These are phyloP conservation scores for Blastomyces silverae DNA, from an alignment of 2,329 filamentous ascomycete species.

Conservation along the genomic window DNA sequence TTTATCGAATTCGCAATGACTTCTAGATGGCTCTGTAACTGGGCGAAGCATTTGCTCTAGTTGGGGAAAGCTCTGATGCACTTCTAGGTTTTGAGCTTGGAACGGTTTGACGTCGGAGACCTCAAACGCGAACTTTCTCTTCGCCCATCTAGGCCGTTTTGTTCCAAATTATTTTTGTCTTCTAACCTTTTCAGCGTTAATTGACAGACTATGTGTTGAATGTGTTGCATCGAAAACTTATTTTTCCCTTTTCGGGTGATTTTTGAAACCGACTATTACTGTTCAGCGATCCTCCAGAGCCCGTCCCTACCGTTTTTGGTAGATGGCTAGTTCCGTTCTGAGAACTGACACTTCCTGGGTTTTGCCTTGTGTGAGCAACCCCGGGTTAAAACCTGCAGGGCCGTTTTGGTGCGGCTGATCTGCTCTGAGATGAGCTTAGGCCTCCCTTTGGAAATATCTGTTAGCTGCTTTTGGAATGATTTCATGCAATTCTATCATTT, in stretches of 20 bases:
- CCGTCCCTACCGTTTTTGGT: conserved; percentile 3
- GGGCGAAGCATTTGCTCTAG: neutral
- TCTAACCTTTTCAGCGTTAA: neutral
- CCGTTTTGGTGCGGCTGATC: conserved; percentile 14
- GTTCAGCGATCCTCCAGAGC: conserved; percentile 2
- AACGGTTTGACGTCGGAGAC: neutral
- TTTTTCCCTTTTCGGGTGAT: conserved; percentile 9
- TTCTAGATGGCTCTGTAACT: neutral
- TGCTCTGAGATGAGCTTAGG: conserved; percentile 13
- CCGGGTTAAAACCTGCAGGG: conserved; percentile 18
- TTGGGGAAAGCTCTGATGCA: neutral
- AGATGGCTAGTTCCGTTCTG: conserved; percentile 12
- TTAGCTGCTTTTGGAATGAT: conserved; percentile 12
- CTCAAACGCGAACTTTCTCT: neutral
- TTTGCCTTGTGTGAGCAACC: conserved; percentile 19
- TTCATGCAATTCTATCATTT: conserved; percentile 13
- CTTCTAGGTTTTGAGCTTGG: neutral
- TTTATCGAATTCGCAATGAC: neutral
- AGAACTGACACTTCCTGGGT: conserved; percentile 21
- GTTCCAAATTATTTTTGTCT: neutral
- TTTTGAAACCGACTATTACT: conserved; percentile 14
- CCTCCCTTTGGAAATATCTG: conserved; percentile 16
- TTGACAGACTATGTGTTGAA: conserved; percentile 8
- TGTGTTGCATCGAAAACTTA: conserved; percentile 8
- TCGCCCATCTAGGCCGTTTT: neutral